phyloP scores from a whole-genome alignment of 345 rosid genomes.

The Populus tremula region DNA sequence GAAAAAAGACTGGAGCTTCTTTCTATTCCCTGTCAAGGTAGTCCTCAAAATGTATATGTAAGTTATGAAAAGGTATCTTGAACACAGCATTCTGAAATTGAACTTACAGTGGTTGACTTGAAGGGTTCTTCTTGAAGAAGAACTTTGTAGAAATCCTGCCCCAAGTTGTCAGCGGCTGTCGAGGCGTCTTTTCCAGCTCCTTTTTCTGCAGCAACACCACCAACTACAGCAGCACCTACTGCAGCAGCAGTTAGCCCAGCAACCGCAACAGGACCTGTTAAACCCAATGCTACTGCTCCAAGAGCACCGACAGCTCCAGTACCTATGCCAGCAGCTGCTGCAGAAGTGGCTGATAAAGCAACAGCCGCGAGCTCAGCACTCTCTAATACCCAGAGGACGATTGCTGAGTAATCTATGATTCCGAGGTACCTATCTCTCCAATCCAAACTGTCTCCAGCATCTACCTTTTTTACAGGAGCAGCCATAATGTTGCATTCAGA shows the following conservation, averaged over 20 bases:
- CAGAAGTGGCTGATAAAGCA: conserved; percentile 63
- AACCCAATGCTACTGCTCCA: conserved; percentile 71
- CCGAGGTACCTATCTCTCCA: conserved; percentile 81
- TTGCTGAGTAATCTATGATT: conserved; percentile 69
- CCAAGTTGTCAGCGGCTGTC: conserved; percentile 63
- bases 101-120: conserved; percentile 66
- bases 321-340: conserved; percentile 76
- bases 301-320: conserved; percentile 74
- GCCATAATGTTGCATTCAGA: conserved; percentile 73
- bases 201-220: conserved; percentile 65
- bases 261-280: conserved; percentile 63
- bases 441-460: conserved; percentile 42
- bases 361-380: conserved; percentile 73
- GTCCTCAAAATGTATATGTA: neutral
- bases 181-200: conserved; percentile 64
- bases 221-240: conserved; percentile 79
- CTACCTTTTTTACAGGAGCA: conserved; percentile 70
- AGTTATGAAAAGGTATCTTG: neutral
- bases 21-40: neutral
- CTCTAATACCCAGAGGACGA: conserved; percentile 80
- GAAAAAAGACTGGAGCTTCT: neutral
- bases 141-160: conserved; percentile 71
- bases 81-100: neutral
- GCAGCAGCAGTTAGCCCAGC: conserved; percentile 76
- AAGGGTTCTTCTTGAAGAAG: conserved; percentile 85